Evolutionary conservation across 1,139 yeast species (phyloP).

Genomic region (Taiozyma onychis): DNA sequence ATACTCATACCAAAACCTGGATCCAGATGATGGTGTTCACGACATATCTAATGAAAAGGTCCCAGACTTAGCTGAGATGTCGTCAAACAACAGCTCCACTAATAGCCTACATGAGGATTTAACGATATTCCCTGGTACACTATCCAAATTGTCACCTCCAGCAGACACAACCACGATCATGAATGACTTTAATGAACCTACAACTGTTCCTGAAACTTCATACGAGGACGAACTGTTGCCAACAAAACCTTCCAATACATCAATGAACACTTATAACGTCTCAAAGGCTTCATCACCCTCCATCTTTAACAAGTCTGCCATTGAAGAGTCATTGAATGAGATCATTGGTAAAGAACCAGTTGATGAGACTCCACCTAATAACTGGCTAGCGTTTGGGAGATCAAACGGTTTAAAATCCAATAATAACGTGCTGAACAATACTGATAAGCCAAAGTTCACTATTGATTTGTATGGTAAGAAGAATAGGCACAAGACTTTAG

Average conservation of each 20-base stretch:
- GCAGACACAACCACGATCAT: background rate
- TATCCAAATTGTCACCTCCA: conserved; percentile 5
- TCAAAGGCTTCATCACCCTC: conserved; percentile 5
- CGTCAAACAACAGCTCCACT: conserved; percentile 22
- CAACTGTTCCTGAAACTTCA: background rate
- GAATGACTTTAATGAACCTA: background rate
- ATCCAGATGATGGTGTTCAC: conserved; percentile 21
- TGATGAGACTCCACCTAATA: background rate
- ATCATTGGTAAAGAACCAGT: background rate
- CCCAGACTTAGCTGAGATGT: conserved; percentile 20
- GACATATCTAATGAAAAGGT: conserved; percentile 3
- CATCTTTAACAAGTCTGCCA: conserved; percentile 18
- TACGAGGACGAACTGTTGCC: background rate
- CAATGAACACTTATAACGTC: background rate
- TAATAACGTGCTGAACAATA: background rate
- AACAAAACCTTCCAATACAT: background rate
- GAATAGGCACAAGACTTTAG: conserved; percentile 16
- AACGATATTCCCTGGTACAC: conserved; percentile 6
- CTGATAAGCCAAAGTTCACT: conserved; percentile 12
- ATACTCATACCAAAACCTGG: conserved; percentile 17
- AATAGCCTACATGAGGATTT: conserved; percentile 15
- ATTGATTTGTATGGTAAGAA: conserved; percentile 22
- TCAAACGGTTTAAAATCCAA: conserved; percentile 1
- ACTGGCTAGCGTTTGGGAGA: conserved; percentile 12
- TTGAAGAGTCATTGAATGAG: conserved; percentile 19